Percentiles rank a stretch among this genome's conserved stretches.
These are phyloP conservation scores for Cochlearia excelsa DNA, from an alignment of 345 rosid species.

Conservation along the genomic window DNA sequence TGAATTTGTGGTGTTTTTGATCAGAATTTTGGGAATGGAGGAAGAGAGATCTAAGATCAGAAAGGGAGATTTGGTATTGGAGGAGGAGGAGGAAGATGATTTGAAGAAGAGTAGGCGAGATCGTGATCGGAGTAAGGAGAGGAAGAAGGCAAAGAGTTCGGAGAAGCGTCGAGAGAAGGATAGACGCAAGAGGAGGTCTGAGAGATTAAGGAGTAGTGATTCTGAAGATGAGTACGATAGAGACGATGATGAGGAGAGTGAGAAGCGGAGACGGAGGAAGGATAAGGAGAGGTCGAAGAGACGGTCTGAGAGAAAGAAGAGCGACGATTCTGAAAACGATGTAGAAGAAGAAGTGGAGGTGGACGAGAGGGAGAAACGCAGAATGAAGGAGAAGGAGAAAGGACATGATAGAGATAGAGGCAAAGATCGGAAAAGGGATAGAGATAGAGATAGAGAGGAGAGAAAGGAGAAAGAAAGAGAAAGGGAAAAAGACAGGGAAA, in stretches of 20 bases:
- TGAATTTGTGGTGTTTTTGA: slow-evolving; percentile 18
- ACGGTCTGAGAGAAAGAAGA: slow-evolving; percentile 51
- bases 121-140: slow-evolving; percentile 47
- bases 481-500: slow-evolving; percentile 39
- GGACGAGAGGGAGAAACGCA: slow-evolving; percentile 44
- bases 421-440: slow-evolving; percentile 32
- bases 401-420: slow-evolving; percentile 37
- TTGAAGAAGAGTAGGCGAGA: slow-evolving; percentile 53
- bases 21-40: slow-evolving; percentile 24
- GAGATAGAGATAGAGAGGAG: slow-evolving; percentile 36
- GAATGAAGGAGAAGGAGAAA: slow-evolving; percentile 39
- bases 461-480: slow-evolving; percentile 32
- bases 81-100: slow-evolving; percentile 40
- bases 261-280: slow-evolving; percentile 43
- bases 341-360: slow-evolving; percentile 39
- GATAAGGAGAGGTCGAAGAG: slow-evolving; percentile 36
- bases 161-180: slow-evolving; percentile 45
- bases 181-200: slow-evolving; percentile 37
- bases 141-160: slow-evolving; percentile 49
- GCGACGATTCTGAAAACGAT: slow-evolving; percentile 47
- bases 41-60: slow-evolving; percentile 23
- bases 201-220: slow-evolving; percentile 52
- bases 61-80: slow-evolving; percentile 22
- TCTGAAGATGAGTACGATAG: slow-evolving; percentile 46
- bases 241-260: slow-evolving; percentile 47